Evolutionary conservation across 169 alveolate species (phyloP).

Genomic region (Plasmodium reichenowi): DNA sequence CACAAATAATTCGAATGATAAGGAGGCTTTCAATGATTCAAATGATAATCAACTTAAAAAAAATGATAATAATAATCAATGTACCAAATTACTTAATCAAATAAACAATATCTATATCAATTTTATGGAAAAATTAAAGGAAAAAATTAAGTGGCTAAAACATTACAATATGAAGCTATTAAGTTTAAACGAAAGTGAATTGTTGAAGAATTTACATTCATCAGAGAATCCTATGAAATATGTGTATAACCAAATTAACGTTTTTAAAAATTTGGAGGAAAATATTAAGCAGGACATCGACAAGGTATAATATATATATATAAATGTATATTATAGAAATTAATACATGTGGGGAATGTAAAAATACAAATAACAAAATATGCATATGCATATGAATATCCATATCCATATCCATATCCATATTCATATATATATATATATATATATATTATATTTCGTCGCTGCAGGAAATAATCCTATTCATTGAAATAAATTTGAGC

Average conservation of each 20-base stretch:
- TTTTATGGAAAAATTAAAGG: constrained; percentile 74
- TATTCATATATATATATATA: too few species aligned
- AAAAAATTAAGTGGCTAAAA: constrained; percentile 72
- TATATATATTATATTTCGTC: too few species aligned
- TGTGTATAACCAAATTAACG: constrained; percentile 39
- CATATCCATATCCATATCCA: too few species aligned
- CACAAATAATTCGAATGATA: constrained; percentile 50
- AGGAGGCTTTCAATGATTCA: constrained; percentile 11
- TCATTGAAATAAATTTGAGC: constrained; percentile 70
- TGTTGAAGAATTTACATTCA: constrained; percentile 32
- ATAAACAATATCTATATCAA: constrained; percentile 55
- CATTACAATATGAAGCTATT: constrained; percentile 60
- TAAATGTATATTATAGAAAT: too few species aligned
- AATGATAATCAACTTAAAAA: constrained; percentile 39
- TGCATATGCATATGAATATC: too few species aligned
- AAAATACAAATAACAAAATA: too few species aligned
- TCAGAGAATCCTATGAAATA: constrained; percentile 72
- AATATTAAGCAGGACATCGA: constrained; percentile 53
- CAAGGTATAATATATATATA: constrained; percentile 25
- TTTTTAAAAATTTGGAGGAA: constrained; percentile 71
- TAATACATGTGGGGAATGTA: too few species aligned
- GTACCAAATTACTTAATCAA: constrained; percentile 61
- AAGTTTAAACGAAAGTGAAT: constrained; percentile 34
- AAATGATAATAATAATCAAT: constrained; percentile 60
- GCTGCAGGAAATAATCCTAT: constrained; percentile 43